These are phyloP conservation scores for Hyphopichia khmerensis DNA, from an alignment of 1,139 yeast genomes.

Conservation along the genomic window DNA sequence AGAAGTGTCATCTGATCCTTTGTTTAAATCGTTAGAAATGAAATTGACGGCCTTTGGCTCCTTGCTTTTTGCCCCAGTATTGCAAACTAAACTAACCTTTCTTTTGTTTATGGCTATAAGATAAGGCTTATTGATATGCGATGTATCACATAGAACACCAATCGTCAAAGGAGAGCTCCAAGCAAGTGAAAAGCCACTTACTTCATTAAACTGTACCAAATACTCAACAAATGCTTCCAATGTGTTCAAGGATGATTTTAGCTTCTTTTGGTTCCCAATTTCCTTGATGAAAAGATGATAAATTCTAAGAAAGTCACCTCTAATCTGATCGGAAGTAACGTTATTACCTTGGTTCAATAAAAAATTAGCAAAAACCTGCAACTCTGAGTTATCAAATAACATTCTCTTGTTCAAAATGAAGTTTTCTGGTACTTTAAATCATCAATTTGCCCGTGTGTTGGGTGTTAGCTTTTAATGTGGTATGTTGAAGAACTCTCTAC, in stretches of 20 bases:
- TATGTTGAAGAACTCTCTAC: not conserved
- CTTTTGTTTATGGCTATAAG: not conserved
- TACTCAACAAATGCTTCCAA: not conserved
- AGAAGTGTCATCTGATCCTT: not conserved
- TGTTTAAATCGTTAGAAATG: not conserved
- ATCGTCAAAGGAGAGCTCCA: conserved; percentile 5
- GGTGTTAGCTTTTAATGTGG: not conserved
- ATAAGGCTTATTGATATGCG: not conserved
- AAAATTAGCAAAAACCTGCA: not conserved
- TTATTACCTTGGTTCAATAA: not conserved
- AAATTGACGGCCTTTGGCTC: not conserved
- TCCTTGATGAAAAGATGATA: not conserved
- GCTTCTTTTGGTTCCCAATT: not conserved
- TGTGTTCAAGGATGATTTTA: not conserved
- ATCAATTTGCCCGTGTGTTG: too few species aligned
- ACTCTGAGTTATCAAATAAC: not conserved
- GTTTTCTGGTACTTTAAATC: too few species aligned
- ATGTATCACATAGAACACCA: not conserved
- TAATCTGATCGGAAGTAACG: not conserved
- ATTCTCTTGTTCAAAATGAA: not conserved
- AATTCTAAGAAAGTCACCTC: not conserved
- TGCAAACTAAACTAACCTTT: not conserved
- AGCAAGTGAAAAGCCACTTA: conserved; percentile 22
- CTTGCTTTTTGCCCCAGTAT: not conserved
- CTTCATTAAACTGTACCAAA: conserved; percentile 16